Base-by-base conservation (phyloP, 1,284 basidiomycete genomes). In the Cerioporus squamosus region DNA sequence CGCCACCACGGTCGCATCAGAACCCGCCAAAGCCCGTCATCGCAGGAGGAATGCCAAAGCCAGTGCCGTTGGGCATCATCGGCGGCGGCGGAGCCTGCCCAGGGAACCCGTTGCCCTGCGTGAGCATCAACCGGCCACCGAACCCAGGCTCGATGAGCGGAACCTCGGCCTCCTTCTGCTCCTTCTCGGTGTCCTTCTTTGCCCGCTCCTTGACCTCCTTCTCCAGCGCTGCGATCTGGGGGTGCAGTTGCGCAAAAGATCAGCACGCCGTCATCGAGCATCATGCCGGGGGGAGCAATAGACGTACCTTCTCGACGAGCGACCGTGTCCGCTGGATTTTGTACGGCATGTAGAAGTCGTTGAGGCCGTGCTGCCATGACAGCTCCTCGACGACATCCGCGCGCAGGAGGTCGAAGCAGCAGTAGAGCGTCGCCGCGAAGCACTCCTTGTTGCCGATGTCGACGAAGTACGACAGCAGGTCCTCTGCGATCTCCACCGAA, bases 361-460 rank as follows among this genome's bases (percentile, higher is more conserved):
- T 93, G 50, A 99, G 81, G 15, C 90, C 96, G 67, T 97, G 90
- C 71, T 94, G 89, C 97, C 97, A 99, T 63, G 92, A 93, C 40
- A 97, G 78, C 76, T 98, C 97, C 75, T 96, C 93, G 33, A 98
- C 94, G 57, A 96, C 79, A 73, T 99, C 97, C 1, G 94, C 85
- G 42, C 93, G 86, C 53, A 99, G 78, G 14, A 98, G 81, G 75
- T 99, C 96, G 78, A 96, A 99, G 79, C 94, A 97, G 40, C 93
- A 85, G 69, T 88, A 98, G 39, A 98, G 84, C 67, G 92, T 82
- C 1, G 94, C 95, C 0, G 95, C 90, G 75, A 97, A 98, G 75
- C 94, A 97, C 75, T 99, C 97, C 79, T 95, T 97, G 83, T 97
- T 97, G 40, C 97, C 97, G 63, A 99, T 97, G 73, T 95, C 92